A percentile compares a stretch with the other conserved stretches of the same genome.
These are phyloP conservation scores for Starmerella davenportii DNA, from an alignment of 805 yeast genomes.

Conservation along the genomic window DNA sequence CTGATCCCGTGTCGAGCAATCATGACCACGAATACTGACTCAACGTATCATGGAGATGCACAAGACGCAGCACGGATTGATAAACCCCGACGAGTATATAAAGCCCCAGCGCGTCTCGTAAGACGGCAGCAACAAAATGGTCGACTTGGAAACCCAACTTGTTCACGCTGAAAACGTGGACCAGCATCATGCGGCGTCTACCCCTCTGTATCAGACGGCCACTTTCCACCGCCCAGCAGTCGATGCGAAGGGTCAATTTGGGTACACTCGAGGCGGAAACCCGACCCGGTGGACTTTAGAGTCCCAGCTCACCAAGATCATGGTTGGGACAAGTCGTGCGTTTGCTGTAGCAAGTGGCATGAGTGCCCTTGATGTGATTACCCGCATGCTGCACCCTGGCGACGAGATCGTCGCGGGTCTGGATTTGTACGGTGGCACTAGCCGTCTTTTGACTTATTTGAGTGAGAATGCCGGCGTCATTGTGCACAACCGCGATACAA, in stretches of 20 bases:
- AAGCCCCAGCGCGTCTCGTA: too few species aligned
- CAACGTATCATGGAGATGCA: too few species aligned
- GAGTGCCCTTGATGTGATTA: slow-evolving; percentile 79
- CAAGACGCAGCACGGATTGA: too few species aligned
- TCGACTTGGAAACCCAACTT: slow-evolving; percentile 50
- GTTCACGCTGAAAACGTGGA: slow-evolving; percentile 47
- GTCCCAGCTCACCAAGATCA: slow-evolving; percentile 55
- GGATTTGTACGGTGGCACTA: slow-evolving; percentile 88
- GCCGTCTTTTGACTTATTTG: slow-evolving; percentile 61
- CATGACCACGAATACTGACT: too few species aligned
- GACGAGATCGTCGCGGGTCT: slow-evolving; percentile 88
- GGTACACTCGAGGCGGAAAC: slow-evolving; percentile 82
- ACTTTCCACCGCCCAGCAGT: slow-evolving; percentile 71
- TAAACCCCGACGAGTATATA: too few species aligned
- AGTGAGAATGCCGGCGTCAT: slow-evolving; percentile 43
- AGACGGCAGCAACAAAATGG: too few species aligned
- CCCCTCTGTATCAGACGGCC: slow-evolving; percentile 87
- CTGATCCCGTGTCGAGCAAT: too few species aligned
- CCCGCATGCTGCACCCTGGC: slow-evolving; percentile 54
- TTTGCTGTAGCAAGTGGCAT: slow-evolving; percentile 81
- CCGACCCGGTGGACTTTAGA: slow-evolving; percentile 78
- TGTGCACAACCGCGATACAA: slow-evolving; percentile 67
- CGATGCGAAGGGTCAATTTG: slow-evolving; percentile 62
- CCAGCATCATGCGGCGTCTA: slow-evolving; percentile 59
- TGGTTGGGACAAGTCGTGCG: slow-evolving; percentile 47